These are phyloP conservation scores for Schoenoplectus triqueter DNA, from an alignment of 202 grass and related monocot species.

Conservation along the genomic window DNA sequence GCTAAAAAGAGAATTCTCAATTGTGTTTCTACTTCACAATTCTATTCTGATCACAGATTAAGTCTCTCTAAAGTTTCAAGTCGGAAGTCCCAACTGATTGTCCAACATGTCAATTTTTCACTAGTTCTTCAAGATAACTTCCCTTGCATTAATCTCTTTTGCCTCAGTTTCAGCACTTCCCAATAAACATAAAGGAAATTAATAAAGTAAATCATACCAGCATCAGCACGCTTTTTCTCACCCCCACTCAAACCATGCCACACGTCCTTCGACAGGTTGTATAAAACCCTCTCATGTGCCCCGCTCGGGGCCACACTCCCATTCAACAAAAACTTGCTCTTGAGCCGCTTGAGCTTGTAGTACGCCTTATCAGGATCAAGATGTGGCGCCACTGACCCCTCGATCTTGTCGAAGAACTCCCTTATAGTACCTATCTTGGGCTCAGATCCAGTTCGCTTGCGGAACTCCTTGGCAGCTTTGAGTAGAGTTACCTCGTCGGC, in stretches of 20 bases:
- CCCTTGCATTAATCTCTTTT: not conserved
- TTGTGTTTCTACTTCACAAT: not conserved
- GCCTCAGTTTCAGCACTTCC: too few species aligned
- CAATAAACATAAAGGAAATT: not conserved
- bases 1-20: not conserved
- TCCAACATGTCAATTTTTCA: not conserved
- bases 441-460: slow-evolving; percentile 43
- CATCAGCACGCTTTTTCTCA: not conserved
- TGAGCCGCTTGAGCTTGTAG: slow-evolving; percentile 95
- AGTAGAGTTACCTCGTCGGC: slow-evolving; percentile 62
- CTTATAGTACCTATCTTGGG: slow-evolving; percentile 55
- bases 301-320: slow-evolving; percentile 12
- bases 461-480: slow-evolving; percentile 55
- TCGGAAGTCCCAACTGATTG: not conserved
- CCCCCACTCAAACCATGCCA: slow-evolving; percentile 38
- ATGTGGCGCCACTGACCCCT: slow-evolving; percentile 47
- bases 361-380: slow-evolving; percentile 61
- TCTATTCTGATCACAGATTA: not conserved
- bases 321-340: slow-evolving; percentile 70
- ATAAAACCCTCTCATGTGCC: slow-evolving; percentile 51
- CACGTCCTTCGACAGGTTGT: slow-evolving; percentile 54
- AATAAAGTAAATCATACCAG: slow-evolving; percentile 24
- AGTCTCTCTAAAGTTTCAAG: not conserved
- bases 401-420: slow-evolving; percentile 58
- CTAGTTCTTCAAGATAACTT: not conserved